Evolutionary conservation across 1,139 yeast genomes (phyloP), one percentile per base, ranked within the genome.

Genomic region (Hemisphaericaspora xylanilytica): DNA sequence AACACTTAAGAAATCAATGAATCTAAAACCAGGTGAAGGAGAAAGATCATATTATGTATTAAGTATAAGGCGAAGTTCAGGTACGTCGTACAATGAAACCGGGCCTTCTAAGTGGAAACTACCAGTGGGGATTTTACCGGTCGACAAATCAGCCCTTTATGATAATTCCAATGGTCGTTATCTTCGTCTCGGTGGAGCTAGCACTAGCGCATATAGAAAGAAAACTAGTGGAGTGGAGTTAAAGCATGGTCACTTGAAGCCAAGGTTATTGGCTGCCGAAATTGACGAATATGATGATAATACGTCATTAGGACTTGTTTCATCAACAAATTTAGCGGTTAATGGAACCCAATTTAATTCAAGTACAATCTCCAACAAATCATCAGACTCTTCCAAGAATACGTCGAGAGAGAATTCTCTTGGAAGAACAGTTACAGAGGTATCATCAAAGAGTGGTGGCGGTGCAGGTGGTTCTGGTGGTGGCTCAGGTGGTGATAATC

Each of bases 251-350:
- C 87, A 80, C 53, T 68, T 84, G 48, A 77, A 80, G 39, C 87
- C 86, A n/a, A 72, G 89, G 41, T 69, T 85, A 56, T 65, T 85
- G 43, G 92, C 92, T 1, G 79, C 85, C 11, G 95, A 85, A 58
- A 81, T 85, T 22, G 92, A 82, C 45, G 89, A 84, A 42, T 78
- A 71, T 28, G 85, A 79, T 43, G 61, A 45, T 29, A 32, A 38
- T 22, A 32, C 40, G 13, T 28, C 30, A 8, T 24, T 34, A 20
- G 37, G 37, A 8, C 35, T 43, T 6, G 36, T 35, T 8, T 35
- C 39, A 16, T 56, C 49, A 5, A 43, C 50, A 12, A 52, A 53
- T 30, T 55, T 64, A 2, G 53, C 64, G 12, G 51, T 40, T 32
- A 53, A 63, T 1, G 55, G 63, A 40, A 46, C 51, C 8, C 41